Evolutionary conservation across 768 basidiomycete genomes (phyloP).

Genomic region (Nevesoporus exiguus): DNA sequence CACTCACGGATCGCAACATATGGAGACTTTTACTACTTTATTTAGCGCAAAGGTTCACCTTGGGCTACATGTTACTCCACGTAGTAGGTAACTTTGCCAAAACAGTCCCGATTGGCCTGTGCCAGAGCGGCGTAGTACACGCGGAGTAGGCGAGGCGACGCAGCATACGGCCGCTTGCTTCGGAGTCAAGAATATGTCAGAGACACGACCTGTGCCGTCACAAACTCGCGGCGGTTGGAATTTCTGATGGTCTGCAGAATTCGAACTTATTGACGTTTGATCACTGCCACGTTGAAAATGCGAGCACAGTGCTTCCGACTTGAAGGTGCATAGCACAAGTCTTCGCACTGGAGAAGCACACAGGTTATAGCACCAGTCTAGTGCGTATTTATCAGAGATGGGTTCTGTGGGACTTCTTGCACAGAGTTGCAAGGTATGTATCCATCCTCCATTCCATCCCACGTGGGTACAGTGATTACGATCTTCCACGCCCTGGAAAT

Average conservation of each 20-base stretch:
- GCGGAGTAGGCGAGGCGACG: conserved; percentile 17
- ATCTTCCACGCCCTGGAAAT: conserved; percentile 22
- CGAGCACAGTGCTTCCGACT: background rate
- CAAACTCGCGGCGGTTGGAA: background rate
- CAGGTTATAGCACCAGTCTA: conserved; percentile 3
- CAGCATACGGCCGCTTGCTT: background rate
- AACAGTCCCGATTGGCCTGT: background rate
- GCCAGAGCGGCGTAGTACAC: background rate
- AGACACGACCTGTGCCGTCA: conserved; percentile 3
- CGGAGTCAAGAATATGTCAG: conserved; percentile 15
- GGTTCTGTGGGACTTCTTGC: conserved; percentile 2
- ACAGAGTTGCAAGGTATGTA: background rate
- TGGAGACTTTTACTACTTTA: conserved; percentile 8
- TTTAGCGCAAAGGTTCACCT: background rate
- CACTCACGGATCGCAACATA: conserved; percentile 23
- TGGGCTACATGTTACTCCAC: background rate
- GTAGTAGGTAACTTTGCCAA: background rate
- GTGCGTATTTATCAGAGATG: background rate
- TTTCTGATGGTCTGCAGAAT: conserved; percentile 7
- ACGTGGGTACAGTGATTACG: conserved; percentile 15
- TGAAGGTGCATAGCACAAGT: background rate
- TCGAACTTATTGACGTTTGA: background rate
- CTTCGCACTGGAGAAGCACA: conserved; percentile 8
- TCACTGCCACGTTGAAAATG: conserved; percentile 10
- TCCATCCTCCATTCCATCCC: conserved; percentile 15